Conservation (phyloP, 2,329 filamentous ascomycete species). For the Parafenestella ontariensis region DNA sequence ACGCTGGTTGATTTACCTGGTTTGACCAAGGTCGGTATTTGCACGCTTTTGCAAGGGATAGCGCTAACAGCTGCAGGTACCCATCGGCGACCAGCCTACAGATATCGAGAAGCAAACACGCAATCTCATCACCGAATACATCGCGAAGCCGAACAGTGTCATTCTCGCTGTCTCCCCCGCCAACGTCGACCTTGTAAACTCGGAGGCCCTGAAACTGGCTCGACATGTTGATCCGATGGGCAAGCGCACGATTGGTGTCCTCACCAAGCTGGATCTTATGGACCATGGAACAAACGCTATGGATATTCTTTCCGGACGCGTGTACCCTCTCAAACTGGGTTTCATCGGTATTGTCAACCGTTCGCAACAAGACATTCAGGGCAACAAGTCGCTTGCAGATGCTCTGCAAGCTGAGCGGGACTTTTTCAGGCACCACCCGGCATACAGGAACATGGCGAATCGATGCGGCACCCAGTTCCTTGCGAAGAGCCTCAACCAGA, state of each 20-base stretch:
- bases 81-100: slow-evolving; percentile 94
- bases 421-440: slow-evolving; percentile 96
- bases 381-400: slow-evolving; percentile 91
- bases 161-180: slow-evolving; percentile 95
- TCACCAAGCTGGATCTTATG: slow-evolving; percentile 98
- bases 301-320: slow-evolving; percentile 95
- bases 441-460: slow-evolving; percentile 93
- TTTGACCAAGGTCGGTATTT: slow-evolving; percentile 78
- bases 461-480: slow-evolving; percentile 93
- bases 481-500: slow-evolving; percentile 92
- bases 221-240: slow-evolving; percentile 96
- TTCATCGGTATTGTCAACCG: slow-evolving; percentile 99
- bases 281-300: slow-evolving; percentile 98
- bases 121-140: slow-evolving; percentile 96
- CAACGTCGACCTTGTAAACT: slow-evolving; percentile 98
- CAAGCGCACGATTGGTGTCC: slow-evolving; percentile 91
- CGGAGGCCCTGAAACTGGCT: slow-evolving; percentile 93
- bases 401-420: slow-evolving; percentile 88
- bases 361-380: slow-evolving; percentile 97
- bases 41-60: slow-evolving; percentile 7
- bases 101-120: slow-evolving; percentile 99
- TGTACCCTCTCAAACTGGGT: slow-evolving; percentile 94
- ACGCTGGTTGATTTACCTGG: slow-evolving; percentile 96
- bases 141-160: slow-evolving; percentile 98
- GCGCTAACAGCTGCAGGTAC: slow-evolving; percentile 66